Conservation (phyloP, 2,329 filamentous ascomycete genomes). For the Cryphonectria nitschkei region DNA sequence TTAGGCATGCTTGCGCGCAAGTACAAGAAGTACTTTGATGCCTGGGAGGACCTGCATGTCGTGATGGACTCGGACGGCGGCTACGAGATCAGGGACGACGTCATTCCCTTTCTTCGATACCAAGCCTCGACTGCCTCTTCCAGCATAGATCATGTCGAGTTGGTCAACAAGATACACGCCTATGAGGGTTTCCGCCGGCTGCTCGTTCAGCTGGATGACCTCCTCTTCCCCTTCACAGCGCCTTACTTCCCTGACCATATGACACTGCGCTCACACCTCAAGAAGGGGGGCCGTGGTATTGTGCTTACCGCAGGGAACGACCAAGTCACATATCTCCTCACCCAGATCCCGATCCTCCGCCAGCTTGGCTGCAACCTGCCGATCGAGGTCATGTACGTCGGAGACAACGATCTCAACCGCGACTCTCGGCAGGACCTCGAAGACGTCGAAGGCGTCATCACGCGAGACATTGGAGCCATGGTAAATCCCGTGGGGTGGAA, state of each 20-base stretch:
- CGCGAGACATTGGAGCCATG: constrained; percentile 48
- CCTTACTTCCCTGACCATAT: constrained; percentile 50
- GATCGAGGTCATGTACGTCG: constrained; percentile 47
- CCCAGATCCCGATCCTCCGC: constrained; percentile 44
- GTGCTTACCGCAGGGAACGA: constrained; percentile 49
- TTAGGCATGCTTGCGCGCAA: constrained; percentile 44
- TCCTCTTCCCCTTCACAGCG: constrained; percentile 45
- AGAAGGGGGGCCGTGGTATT: constrained; percentile 46
- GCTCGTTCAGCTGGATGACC: constrained; percentile 41
- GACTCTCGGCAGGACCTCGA: constrained; percentile 47
- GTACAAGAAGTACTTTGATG: constrained; percentile 44
- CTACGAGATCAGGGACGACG: constrained; percentile 44
- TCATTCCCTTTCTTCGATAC: constrained; percentile 43
- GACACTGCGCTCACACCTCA: constrained; percentile 46
- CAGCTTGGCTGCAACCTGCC: constrained; percentile 43
- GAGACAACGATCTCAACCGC: constrained; percentile 47
- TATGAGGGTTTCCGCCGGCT: constrained; percentile 48
- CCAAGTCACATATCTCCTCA: constrained; percentile 47
- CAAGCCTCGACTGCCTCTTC: constrained; percentile 30
- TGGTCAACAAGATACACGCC: constrained; percentile 41
- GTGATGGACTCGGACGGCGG: constrained; percentile 38
- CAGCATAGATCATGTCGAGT: constrained; percentile 29
- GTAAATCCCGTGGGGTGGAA: constrained; percentile 49
- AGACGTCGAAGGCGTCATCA: constrained; percentile 46
- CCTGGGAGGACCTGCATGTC: constrained; percentile 44